Base-by-base conservation (phyloP, 75 land plant genomes). In the Larix kaempferi region DNA sequence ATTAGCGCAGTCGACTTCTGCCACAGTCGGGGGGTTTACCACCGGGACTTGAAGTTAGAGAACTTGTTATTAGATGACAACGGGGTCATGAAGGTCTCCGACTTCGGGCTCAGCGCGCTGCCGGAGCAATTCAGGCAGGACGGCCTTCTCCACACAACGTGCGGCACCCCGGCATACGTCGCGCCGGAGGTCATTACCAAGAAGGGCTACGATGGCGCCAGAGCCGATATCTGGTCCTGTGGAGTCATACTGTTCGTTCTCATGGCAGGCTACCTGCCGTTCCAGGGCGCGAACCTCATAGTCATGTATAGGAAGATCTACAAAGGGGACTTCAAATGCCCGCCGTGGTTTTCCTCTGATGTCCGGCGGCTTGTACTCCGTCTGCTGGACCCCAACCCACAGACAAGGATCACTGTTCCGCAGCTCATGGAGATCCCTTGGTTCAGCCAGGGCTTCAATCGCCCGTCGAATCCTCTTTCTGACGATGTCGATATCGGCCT, bases 311-410 rank as follows among this genome's bases (percentile, higher is more conserved):
- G 69, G 66, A 80, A 87, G 73, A 89, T 93, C 13, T 59, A 82
- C 63, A 71, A 81, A 17, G 76, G 89, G 3, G 88, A 87, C 2
- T 91, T 76, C 66, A 52, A 80, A 23, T 85, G 82, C 59, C 95
- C 95, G 65, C 37, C 76, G 12, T 89, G 88, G 87, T 56, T 93
- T 14, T 84, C 93, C 6, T 59, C 76, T 39, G 65, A 79, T 2
- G 85, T 81, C 39, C 62, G 76, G 37, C 25, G 56, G 4, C 2
- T 93, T 10, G 81, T 93, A 0, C 23, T 6, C 10, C 74, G 76
- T 52, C 74, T 91, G 10, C 85, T 93, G 7, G 89, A 91, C 37
- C 93, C 95, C 10, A 91, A 86, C 23, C 95, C 95, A 0, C 59
- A 35, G 19, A 82, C 80, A 0, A 66, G 92, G 61, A 44, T 88